A percentile compares a stretch with the other conserved stretches of the same genome.
Evolutionary conservation across 345 rosid species (phyloP).

Genomic region (Eucalyptus albens): DNA sequence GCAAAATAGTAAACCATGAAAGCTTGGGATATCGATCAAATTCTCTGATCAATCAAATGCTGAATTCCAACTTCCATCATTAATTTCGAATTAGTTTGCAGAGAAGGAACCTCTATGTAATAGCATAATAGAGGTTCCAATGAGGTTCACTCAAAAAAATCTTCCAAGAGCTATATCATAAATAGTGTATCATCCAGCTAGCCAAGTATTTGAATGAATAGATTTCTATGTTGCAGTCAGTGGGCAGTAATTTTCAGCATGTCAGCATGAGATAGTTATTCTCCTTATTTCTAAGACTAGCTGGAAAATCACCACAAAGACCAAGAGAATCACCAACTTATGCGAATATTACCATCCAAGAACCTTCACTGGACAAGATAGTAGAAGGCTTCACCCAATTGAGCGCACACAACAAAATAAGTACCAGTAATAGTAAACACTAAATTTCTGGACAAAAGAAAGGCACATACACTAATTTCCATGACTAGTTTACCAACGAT

Average conservation of each 20-base stretch:
- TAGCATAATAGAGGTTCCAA: not conserved
- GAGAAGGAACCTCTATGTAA: not conserved
- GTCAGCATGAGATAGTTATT: not conserved
- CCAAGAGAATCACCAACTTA: not conserved
- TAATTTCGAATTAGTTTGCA: not conserved
- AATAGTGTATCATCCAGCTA: not conserved
- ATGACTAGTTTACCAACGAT: not conserved
- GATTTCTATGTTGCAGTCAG: not conserved
- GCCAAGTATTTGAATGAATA: not conserved
- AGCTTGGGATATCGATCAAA: not conserved
- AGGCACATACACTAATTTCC: not conserved
- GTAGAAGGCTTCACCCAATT: not conserved
- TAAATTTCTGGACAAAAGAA: not conserved
- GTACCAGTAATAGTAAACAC: not conserved
- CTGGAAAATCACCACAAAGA: not conserved
- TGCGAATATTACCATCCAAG: not conserved
- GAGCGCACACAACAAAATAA: not conserved
- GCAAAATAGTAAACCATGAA: not conserved
- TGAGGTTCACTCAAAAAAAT: not conserved
- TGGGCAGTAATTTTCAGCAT: not conserved
- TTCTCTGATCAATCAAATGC: not conserved
- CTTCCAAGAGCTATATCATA: not conserved
- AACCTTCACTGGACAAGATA: not conserved
- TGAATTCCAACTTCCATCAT: not conserved
- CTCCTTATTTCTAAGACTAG: not conserved